Percentiles rank a stretch among this genome's conserved stretches.
Conservation (phyloP, 2,329 filamentous ascomycete genomes). For the Phoma sp. region DNA sequence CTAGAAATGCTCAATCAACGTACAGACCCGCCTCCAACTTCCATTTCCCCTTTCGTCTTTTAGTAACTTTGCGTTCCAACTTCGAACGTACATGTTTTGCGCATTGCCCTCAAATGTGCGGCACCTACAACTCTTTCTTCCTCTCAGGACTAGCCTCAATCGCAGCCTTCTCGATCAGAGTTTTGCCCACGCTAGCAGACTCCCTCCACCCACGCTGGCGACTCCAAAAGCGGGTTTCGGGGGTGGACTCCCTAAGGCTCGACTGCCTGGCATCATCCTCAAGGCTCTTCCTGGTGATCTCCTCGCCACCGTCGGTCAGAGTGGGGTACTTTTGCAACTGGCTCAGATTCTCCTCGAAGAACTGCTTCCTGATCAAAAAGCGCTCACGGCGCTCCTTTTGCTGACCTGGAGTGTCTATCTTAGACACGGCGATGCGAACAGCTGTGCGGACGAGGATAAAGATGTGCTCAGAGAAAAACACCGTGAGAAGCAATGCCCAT, state of each 20-base stretch:
- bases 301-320: constrained; percentile 54
- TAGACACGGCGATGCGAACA: constrained; percentile 76
- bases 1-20: constrained; percentile 21
- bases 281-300: constrained; percentile 69
- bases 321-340: constrained; percentile 58
- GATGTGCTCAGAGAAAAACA: constrained; percentile 87
- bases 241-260: constrained; percentile 52
- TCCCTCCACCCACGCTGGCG: constrained; percentile 59
- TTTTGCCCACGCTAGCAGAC: constrained; percentile 59
- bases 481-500: constrained; percentile 81
- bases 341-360: constrained; percentile 76
- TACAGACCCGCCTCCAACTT: not conserved
- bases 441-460: constrained; percentile 80
- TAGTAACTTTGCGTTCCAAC: no score
- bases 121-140: constrained; percentile 48
- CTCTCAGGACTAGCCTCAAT: constrained; percentile 37
- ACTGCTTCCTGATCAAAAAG: constrained; percentile 79
- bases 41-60: not conserved
- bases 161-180: constrained; percentile 56
- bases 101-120: no score
- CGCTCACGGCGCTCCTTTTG: constrained; percentile 85
- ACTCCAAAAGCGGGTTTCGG: constrained; percentile 62
- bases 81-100: no score
- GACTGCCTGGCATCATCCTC: constrained; percentile 63
- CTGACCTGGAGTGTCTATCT: constrained; percentile 83